A percentile compares a stretch with the other conserved stretches of the same genome.
Evolutionary conservation across 805 yeast genomes (phyloP).

Genomic region (Saccharomycopsis microspora): DNA sequence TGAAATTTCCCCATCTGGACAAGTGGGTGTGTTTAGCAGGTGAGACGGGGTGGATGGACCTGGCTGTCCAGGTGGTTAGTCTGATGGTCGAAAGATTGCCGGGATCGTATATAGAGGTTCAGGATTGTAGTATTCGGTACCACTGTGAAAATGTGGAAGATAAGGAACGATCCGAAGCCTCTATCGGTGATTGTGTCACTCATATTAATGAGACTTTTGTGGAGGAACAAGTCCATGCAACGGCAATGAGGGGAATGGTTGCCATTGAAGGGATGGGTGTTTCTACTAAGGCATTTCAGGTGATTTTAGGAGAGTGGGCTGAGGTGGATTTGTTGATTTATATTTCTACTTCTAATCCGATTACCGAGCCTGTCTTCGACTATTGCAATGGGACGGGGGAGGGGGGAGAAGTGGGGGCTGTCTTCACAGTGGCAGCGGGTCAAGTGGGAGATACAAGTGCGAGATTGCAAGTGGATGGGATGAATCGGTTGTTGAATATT

Average conservation of each 20-base stretch:
- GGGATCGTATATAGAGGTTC: constrained; percentile 59
- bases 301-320: constrained; percentile 23
- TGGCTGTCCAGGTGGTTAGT: constrained; percentile 41
- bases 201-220: constrained; percentile 71
- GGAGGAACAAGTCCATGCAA: constrained; percentile 63
- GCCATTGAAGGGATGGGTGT: constrained; percentile 60
- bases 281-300: constrained; percentile 43
- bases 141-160: constrained; percentile 62
- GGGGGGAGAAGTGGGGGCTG: constrained; percentile 30
- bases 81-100: constrained; percentile 69
- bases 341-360: constrained; percentile 24
- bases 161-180: constrained; percentile 49
- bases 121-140: constrained; percentile 67
- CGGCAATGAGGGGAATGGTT: constrained; percentile 54
- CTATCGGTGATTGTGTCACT: constrained; percentile 76
- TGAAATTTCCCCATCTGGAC: constrained; percentile 32
- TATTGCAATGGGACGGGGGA: constrained; percentile 33
- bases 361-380: constrained; percentile 59
- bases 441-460: constrained; percentile 44
- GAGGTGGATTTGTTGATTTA: constrained; percentile 9
- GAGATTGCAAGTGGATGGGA: constrained; percentile 51
- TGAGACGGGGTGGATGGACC: constrained; percentile 46
- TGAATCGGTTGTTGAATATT: constrained; percentile 53
- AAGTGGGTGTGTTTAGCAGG: constrained; percentile 54
- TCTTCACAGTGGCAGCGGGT: constrained; percentile 53